Evolutionary conservation across 1,139 yeast genomes (phyloP), one percentile per base, ranked within the genome.

Genomic region (Meyerozyma guilliermondii): DNA sequence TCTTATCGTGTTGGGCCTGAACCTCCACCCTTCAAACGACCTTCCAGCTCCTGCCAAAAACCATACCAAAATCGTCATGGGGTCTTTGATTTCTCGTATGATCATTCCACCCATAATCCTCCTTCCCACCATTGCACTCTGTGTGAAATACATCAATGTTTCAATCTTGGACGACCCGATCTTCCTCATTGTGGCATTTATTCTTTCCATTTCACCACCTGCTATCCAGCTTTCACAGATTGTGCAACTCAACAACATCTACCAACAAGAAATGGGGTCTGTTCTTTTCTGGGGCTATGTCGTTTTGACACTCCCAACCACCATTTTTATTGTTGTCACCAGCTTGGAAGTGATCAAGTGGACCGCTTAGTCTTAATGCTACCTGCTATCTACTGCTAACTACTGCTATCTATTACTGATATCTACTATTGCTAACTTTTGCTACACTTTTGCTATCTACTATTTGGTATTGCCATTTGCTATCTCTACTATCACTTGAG

Each of bases 211-310:
- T 3, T 79, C 91, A 1, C 95, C 95, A 2, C 95, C 95, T 1
- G 94, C 94, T 5, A 85, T 86, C 53, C 95, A 86, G 65, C 72
- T 86, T 41, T 81, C 89, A 31, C 95, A 86, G 59, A 86, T 86
- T 51, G 83, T 89, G 50, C 94, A 85, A 59, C 67, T 86, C 50
- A 86, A 86, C 59, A 81, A 78, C 49, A 75, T 86, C 28, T 86
- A 81, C 59, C 92, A 87, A 56, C 74, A 76, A 55, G 95, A 87
- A 59, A 87, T 87, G 92, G 81, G 89, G 0, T 86, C 89, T 3
- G 91, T 86, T n/a, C 69, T 87, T 47, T 86, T 87, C 55, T 86
- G 94, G 87, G 94, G 95, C 6, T 86, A 86, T 53, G 92, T 79
- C 20, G 74, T 86, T 9, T 69, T 86, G 48, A 83, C 94, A 1